Base-by-base conservation (phyloP, 352 stramenopile species). In the Globisporangium orthogonon region DNA sequence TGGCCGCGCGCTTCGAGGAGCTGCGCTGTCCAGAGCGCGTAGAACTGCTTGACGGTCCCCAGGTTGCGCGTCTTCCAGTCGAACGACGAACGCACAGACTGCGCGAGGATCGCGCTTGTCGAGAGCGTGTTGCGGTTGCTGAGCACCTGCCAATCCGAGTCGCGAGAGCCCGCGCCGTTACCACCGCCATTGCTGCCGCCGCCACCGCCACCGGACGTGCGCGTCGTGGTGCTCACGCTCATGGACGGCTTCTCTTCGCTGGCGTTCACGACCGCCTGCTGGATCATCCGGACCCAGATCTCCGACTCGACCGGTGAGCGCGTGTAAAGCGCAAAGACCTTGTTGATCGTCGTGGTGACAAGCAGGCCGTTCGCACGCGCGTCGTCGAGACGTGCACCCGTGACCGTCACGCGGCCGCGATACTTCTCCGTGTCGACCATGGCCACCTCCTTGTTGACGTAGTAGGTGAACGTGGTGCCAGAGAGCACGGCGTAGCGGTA, bases 291-390 rank as follows among this genome's bases (percentile, higher is more conserved):
- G 59, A 92, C 65, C 84, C 84, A 94, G 56, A 94, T 80, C 50
- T 94, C 82, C 49, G 82, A 86, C 66, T 94, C 84, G 37, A 90
- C 76, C 33, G 73, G 66, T 29, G 80, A 89, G 58, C 82, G 83
- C 56, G 82, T 92, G 71, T 92, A 90, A 64, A 94, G 86, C 56
- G 74, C 71, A 62, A 94, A 94, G 18, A 89, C 60, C 60, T 92
- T 92, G 76, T 92, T 84, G 61, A 92, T 92, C 14, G 84, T 91
- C 17, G 84, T 94, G 0, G 82, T 91, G 53, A 94, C 83, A n/a
- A 89, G 70, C 55, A 94, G 73, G 28, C 84, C 84, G 55, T 89
- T 89, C 23, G 74, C 63, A 44, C 84, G 84, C 41, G 73, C 62
- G 17, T 78, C 74, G 62, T 94, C 84, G 7, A 69, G 67, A 18